Base-by-base conservation (phyloP, 2,329 filamentous ascomycete genomes). In the Lachnellula hyalina region DNA sequence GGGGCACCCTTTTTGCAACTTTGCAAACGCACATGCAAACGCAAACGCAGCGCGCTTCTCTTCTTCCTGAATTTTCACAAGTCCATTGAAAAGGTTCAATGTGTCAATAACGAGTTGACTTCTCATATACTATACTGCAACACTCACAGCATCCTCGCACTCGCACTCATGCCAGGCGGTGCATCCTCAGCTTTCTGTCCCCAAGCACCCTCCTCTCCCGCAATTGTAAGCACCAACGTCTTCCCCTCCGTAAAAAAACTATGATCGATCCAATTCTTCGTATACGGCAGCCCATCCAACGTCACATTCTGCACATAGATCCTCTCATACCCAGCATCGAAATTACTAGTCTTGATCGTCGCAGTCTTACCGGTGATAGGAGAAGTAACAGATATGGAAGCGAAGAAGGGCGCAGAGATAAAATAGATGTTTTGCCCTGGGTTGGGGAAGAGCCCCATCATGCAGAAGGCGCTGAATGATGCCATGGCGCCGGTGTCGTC, bases 371-470 rank as follows among this genome's bases (percentile, higher is more conserved):
- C 77, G 0, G 82, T 87, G 4, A 79, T 63, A 0, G 76, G 76
- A 49, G 80, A 79, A 5, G 72, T 81, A 53, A 89, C 75, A 36
- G 77, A 78, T 1, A 87, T 75, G 38, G 74, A 74, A 62, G 80
- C 74, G 61, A 89, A 89, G 63, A 80, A 89, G 0, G 86, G 86
- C 0, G 85, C 80, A 0, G 73, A 86, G 58, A 89, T 85, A 21
- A 89, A 76, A 59, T 89, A 89, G 0, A 88, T 83, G 59, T 87
- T 73, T 63, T 89, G 85, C 0, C 85, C 85, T 0, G 84, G 78
- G 51, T 87, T 86, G 0, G 86, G 86, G 66, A 85, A 90, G 6
- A 89, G 70, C 0, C 67, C 66, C 15, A 68, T 65, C 61, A 65
- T 64, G 5, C 62, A 61, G 28, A 69, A 67, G 0, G 67, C 65